phyloP scores from a whole-genome alignment of 2,329 filamentous ascomycete species.

The Aspergillaceae sp. region DNA sequence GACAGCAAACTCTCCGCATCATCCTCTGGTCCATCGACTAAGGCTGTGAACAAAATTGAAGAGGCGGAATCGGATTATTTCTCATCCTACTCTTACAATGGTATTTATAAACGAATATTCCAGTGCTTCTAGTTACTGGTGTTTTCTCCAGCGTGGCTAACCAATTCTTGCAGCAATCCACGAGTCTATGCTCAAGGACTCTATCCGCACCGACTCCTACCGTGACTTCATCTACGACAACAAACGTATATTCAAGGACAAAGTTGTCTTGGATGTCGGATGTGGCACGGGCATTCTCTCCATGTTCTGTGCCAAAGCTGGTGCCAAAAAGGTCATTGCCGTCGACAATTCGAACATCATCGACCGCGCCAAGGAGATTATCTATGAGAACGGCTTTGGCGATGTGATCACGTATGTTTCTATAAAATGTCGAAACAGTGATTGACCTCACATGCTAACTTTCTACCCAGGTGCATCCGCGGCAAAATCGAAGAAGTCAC shows the following conservation, averaged over 20 bases:
- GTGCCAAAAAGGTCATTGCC: constrained; percentile 75
- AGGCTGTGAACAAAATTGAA: constrained; percentile 27
- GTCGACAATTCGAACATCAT: constrained; percentile 92
- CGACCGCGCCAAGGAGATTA: constrained; percentile 72
- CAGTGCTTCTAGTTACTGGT: background rate
- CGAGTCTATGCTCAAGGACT: constrained; percentile 90
- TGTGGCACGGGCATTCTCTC: constrained; percentile 80
- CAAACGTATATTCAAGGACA: constrained; percentile 76
- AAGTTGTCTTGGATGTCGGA: constrained; percentile 82
- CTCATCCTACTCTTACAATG: constrained; percentile 58
- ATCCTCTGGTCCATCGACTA: constrained; percentile 18
- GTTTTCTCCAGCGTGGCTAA: background rate
- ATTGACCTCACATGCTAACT: constrained; percentile 3
- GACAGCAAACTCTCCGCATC: constrained; percentile 32
- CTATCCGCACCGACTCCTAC: constrained; percentile 80
- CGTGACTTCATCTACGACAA: constrained; percentile 91
- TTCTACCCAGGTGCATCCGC: constrained; percentile 51
- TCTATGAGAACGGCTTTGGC: constrained; percentile 69
- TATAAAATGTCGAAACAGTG: background rate
- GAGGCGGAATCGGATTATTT: constrained; percentile 56
- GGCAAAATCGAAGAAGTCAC: constrained; percentile 83
- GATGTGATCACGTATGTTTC: constrained; percentile 55
- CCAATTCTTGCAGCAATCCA: constrained; percentile 61
- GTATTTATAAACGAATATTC: constrained; percentile 34
- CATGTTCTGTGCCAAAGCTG: constrained; percentile 89